Percentiles rank a stretch among this genome's conserved stretches.
These are phyloP conservation scores for Paecilomyces dactylethromorphus DNA, from an alignment of 2,329 filamentous ascomycete species.

Conservation along the genomic window DNA sequence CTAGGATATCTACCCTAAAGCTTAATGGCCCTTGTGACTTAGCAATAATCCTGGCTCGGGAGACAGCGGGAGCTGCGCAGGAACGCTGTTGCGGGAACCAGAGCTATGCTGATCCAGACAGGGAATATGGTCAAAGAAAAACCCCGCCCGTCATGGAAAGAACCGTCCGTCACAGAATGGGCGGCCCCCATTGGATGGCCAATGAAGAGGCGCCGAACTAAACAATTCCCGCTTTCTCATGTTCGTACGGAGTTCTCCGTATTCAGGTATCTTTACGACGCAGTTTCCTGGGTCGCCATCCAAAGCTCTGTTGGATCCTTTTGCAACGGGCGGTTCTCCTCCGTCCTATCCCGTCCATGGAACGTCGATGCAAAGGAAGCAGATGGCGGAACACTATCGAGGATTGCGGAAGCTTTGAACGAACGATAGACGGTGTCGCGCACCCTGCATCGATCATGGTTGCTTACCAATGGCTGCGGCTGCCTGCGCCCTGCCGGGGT, in stretches of 20 bases:
- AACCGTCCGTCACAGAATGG: background rate
- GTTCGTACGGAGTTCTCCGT: background rate
- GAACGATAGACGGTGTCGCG: conserved; percentile 8
- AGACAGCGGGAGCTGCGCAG: background rate
- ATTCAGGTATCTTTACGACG: background rate
- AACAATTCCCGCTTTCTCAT: background rate
- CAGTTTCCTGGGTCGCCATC: background rate
- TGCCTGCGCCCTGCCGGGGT: conserved; percentile 12
- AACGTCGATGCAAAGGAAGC: background rate
- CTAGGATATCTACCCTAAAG: background rate
- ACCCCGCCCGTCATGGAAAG: background rate
- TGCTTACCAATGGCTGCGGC: conserved; percentile 11
- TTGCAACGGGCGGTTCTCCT: background rate
- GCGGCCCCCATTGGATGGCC: background rate
- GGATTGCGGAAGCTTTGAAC: conserved; percentile 11
- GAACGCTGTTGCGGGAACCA: background rate
- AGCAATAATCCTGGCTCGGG: background rate
- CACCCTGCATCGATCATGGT: conserved; percentile 20
- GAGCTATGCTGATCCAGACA: background rate
- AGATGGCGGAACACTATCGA: conserved; percentile 1
- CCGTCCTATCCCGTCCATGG: background rate
- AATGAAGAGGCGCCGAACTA: background rate
- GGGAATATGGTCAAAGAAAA: background rate
- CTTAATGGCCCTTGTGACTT: background rate
- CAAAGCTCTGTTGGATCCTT: background rate